Base-by-base conservation (phyloP, 352 stramenopile genomes). In the Blastocystis sp. region DNA sequence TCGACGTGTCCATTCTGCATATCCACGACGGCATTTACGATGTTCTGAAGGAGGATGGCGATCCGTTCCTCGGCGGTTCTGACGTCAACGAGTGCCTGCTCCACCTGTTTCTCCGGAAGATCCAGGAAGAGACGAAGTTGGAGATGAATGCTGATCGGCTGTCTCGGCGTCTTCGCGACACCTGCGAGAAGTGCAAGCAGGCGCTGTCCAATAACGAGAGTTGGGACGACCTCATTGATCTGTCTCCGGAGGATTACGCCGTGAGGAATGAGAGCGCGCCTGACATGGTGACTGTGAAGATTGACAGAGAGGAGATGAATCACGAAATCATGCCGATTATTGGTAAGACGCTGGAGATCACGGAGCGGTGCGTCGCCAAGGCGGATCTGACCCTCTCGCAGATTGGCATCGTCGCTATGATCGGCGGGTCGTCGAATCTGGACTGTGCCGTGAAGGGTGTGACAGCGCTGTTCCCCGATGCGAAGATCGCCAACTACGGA, bases 31-130 rank as follows among this genome's bases (percentile, higher is more conserved):
- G 52, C 17, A 9, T 54, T 17, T 82, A 70, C 45, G 90, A 93
- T 21, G 91, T 96, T 7, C 88, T 90, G 52, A 92, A 93, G 1
- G 96, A 93, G 17, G 92, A 89, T 54, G 94, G 94, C 52, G 93
- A 97, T 89, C 96, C 93, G 11, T 93, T 96, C 89, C 90, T 97
- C 52, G 94, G 94, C 87, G 94, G 94, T 89, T 92, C 96, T 89
- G 94, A 94, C 89, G 93, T 94, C 81, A 92, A 94, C 88, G 48
- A 69, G 52, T 28, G 19, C 28, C 24, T 76, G 1, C 54, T 21
- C 48, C 14, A 28, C 7, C n/a, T 76, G 2, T 34, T 76, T 57
- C 6, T 14, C 14, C 6, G 48, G 6, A 57, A 57, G 48, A 54
- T 76, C 38, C 66, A 45, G 66, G 19, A 76, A 14, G 34, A 17